phyloP scores from a whole-genome alignment of 139 green algal species.

The Micromonas commoda region DNA sequence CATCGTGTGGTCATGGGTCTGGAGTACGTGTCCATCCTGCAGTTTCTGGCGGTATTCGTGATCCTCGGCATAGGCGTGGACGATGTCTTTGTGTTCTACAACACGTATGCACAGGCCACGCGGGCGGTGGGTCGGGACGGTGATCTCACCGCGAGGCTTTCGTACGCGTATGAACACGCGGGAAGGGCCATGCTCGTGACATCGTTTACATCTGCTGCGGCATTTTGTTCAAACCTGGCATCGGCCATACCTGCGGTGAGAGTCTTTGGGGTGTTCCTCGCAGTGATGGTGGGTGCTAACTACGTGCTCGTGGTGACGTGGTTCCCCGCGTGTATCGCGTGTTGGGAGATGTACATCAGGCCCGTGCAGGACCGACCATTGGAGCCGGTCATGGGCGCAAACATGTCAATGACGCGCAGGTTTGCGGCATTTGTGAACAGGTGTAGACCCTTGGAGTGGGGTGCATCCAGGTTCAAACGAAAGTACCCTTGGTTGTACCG shows the following conservation, averaged over 20 bases:
- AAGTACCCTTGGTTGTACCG: too few species aligned
- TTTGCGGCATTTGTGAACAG: too few species aligned
- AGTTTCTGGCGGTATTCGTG: conserved; percentile 41
- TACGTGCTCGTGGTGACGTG: conserved; percentile 32
- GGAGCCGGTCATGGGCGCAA: background rate
- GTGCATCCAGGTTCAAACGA: too few species aligned
- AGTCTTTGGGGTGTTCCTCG: conserved; percentile 30
- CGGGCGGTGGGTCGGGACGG: background rate
- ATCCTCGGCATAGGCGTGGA: conserved; percentile 33
- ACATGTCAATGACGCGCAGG: background rate
- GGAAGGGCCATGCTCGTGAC: conserved; percentile 33
- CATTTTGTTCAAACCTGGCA: conserved; percentile 24
- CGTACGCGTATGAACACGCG: conserved; percentile 15
- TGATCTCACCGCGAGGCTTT: background rate
- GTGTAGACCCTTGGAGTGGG: too few species aligned
- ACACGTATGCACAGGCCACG: background rate
- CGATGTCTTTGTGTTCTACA: conserved; percentile 29
- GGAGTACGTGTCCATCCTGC: conserved; percentile 30
- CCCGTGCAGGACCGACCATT: background rate
- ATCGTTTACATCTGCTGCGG: conserved; percentile 21
- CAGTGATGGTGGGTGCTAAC: conserved; percentile 30
- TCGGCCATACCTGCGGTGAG: conserved; percentile 29
- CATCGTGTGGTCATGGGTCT: conserved; percentile 16
- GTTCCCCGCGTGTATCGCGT: conserved; percentile 12
- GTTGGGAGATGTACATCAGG: background rate